Evolutionary conservation across 2,329 filamentous ascomycete genomes (phyloP), one percentile per base, ranked within the genome.

Genomic region (Knoxdaviesia proteae): DNA sequence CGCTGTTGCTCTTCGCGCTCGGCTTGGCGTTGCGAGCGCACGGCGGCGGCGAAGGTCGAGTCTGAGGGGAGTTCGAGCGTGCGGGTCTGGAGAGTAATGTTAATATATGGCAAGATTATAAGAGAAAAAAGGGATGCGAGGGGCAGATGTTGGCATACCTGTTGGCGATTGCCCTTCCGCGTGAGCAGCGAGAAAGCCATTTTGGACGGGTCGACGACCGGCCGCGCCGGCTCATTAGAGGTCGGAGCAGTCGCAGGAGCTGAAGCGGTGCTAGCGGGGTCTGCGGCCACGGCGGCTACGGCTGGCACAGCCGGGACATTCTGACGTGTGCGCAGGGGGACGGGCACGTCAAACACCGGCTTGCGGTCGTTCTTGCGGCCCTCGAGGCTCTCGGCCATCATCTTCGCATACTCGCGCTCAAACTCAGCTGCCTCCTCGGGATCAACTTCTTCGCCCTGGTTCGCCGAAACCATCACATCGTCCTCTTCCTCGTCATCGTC

Each of bases 161-260:
- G 88, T 59, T 94, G 88, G 46, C 86, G 80, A 55, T 96, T 96
- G 46, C 90, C 90, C 54, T 80, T 84, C 68, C 94, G 96, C 34
- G 90, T 98, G 54, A 98, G 71, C 30, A 98, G 69, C 2, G 87
- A 90, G 59, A 98, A 98, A 3, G 90, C 87, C 84, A 96, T 94
- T n/a, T 78, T 96, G 40, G 41, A 39, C 2, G 38, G 32, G 20
- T 36, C 36, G 33, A 39, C 36, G 32, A 31, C 38, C 11, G 31
- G 5, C 9, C 8, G 20, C 9, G 8, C 35, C 3, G 40, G 34
- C 5, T 32, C 30, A 20, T 20, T 3, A 20, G 20, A 20, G 20
- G 20, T 20, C 20, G 20, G 20, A 20, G 20, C 20, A 20, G 20
- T 20, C 20, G 20, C 20, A 20, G 20, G 20, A 20, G 20, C 20